Base-by-base conservation (phyloP, 805 yeast genomes). In the Kodamaea neixiangensis region DNA sequence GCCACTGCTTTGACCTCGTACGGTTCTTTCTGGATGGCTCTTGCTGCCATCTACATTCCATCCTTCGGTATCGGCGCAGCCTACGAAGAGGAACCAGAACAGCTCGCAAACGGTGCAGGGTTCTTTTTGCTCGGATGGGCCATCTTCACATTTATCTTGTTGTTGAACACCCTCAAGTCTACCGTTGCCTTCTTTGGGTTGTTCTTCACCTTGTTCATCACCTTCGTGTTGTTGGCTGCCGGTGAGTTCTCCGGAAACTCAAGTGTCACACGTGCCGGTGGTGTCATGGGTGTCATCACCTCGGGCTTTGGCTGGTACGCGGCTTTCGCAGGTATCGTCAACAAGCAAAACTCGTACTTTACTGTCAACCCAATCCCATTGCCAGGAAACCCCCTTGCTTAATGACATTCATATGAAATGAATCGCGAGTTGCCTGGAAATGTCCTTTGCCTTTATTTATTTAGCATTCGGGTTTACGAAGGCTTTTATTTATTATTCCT, bases 51-150 rank as follows among this genome's bases (percentile, higher is more conserved):
- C 5, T 66, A 69, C 51, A 75, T 80, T 44, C 84, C 83, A 44
- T 78, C 79, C 61, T 84, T 83, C 63, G 83, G 83, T 20, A 79
- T 82, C 22, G 68, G 63, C 0, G 64, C 78, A 1, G 79, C 79
- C 5, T 80, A 83, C 37, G 61, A 52, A 33, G 75, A 75, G 51
- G 60, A 73, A 5, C 62, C 66, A 14, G 82, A 78, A 59, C 69
- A 66, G 55, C 46, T 69, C 18, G 64, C 64, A 39, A 79, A 82
- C 55, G 85, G 82, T 1, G 57, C 79, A 21, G 89, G 87, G 1
- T 79, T 84, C 57, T 83, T 73, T 63, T 61, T 83, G 21, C 62
- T 82, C 2, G 87, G 86, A 7, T 84, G 88, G 88, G 73, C 80
- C 4, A 78, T 85, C 10, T 84, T 84, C 71, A 77, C 87, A 11